These are phyloP conservation scores for Prinsepia uniflora DNA, from an alignment of 306 rosid genomes.

Conservation along the genomic window DNA sequence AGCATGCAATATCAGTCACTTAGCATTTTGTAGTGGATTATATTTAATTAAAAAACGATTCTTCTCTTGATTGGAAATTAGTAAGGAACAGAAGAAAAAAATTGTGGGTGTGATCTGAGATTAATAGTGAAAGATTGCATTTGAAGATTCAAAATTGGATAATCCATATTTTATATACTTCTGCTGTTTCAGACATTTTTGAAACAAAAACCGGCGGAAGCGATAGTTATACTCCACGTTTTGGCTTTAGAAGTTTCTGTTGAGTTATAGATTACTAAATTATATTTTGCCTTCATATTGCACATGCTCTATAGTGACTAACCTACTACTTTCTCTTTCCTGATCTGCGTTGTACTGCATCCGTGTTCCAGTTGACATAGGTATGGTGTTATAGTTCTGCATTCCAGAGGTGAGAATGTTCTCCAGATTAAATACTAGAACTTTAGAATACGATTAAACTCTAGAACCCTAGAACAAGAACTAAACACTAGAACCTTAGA, in stretches of 20 bases:
- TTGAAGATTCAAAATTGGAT: too few species aligned
- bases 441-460: too few species aligned
- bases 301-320: not conserved
- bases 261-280: not conserved
- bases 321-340: not conserved
- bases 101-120: too few species aligned
- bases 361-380: not conserved
- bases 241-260: not conserved
- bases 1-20: not conserved
- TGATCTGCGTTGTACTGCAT: too few species aligned
- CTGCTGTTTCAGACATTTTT: not conserved
- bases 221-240: not conserved
- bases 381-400: not conserved
- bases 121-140: too few species aligned
- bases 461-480: too few species aligned
- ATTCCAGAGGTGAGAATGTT: too few species aligned
- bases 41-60: too few species aligned
- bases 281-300: not conserved
- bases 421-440: too few species aligned
- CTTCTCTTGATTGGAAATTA: too few species aligned
- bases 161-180: not conserved
- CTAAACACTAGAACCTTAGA: too few species aligned
- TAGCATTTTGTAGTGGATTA: not conserved
- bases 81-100: too few species aligned
- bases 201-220: not conserved